Evolutionary conservation across 108 stramenopile genomes (phyloP).

Genomic region (Cyclotella choctawhatcheeana): DNA sequence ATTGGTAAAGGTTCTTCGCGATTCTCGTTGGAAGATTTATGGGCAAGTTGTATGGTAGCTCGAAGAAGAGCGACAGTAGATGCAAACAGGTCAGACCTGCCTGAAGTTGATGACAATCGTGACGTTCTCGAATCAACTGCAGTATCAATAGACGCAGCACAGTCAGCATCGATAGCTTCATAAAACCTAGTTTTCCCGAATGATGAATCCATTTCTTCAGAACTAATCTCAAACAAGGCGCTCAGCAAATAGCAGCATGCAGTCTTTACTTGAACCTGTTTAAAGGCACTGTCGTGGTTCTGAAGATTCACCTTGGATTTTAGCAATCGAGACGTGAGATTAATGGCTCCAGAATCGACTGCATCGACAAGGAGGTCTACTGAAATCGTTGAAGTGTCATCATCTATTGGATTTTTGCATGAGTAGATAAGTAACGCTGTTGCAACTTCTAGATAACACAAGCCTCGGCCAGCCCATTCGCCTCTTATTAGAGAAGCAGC

Average conservation of each 20-base stretch:
- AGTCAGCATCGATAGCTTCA: constrained; percentile 73
- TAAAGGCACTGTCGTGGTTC: constrained; percentile 63
- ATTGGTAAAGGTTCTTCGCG: constrained; percentile 48
- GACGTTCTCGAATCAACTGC: constrained; percentile 2
- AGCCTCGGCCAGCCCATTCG: constrained; percentile 68
- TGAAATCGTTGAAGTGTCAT: constrained; percentile 44
- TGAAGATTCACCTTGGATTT: constrained; percentile 71
- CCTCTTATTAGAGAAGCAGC: constrained; percentile 67
- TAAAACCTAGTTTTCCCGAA: constrained; percentile 67
- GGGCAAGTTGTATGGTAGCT: constrained; percentile 31
- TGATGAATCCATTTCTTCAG: constrained; percentile 51
- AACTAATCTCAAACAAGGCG: constrained; percentile 76
- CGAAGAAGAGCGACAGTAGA: constrained; percentile 29
- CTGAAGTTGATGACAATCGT: not conserved
- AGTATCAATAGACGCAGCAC: constrained; percentile 33
- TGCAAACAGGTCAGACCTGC: constrained; percentile 32
- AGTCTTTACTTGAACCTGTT: constrained; percentile 41
- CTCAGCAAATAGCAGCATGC: constrained; percentile 61
- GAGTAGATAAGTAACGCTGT: constrained; percentile 64
- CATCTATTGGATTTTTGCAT: constrained; percentile 60
- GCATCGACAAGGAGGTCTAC: constrained; percentile 72
- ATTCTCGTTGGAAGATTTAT: constrained; percentile 27
- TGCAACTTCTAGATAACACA: constrained; percentile 72
- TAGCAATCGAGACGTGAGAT: constrained; percentile 58
- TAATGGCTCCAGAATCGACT: constrained; percentile 73